Evolutionary conservation across 2,329 filamentous ascomycete genomes (phyloP).

Genomic region (Fusarium metavorans): DNA sequence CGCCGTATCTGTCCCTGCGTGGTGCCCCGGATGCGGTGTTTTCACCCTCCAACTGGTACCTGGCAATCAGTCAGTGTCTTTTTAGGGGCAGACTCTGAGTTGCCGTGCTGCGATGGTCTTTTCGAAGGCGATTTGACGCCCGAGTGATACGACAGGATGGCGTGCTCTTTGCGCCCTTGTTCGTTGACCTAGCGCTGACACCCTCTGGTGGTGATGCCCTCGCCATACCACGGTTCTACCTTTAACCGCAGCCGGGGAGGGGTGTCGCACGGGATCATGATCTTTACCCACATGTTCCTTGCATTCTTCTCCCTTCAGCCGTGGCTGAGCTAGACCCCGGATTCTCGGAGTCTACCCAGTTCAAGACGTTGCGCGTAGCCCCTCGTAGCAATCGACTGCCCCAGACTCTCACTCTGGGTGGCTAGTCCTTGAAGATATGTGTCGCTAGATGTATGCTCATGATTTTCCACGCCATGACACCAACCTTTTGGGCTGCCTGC

Average conservation of each 20-base stretch:
- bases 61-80: slow-evolving; percentile 17
- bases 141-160: background rate
- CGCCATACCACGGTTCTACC: background rate
- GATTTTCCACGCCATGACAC: background rate
- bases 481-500: background rate
- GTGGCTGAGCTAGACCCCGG: background rate
- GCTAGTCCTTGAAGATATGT: background rate
- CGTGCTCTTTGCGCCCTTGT: background rate
- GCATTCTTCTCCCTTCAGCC: background rate
- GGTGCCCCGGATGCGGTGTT: background rate
- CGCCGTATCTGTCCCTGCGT: background rate
- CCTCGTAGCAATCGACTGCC: background rate
- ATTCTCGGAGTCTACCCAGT: background rate
- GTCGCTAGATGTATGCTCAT: background rate
- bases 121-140: background rate
- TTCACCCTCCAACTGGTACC: background rate
- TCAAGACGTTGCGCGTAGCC: background rate
- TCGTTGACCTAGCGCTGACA: background rate
- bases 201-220: background rate
- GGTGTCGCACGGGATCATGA: background rate
- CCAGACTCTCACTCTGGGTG: background rate
- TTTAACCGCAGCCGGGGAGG: background rate
- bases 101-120: slow-evolving; percentile 1
- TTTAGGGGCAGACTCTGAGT: background rate
- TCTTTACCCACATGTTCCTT: background rate